Base-by-base conservation (phyloP, 352 stramenopile genomes). In the Phytophthora pinifolia region DNA sequence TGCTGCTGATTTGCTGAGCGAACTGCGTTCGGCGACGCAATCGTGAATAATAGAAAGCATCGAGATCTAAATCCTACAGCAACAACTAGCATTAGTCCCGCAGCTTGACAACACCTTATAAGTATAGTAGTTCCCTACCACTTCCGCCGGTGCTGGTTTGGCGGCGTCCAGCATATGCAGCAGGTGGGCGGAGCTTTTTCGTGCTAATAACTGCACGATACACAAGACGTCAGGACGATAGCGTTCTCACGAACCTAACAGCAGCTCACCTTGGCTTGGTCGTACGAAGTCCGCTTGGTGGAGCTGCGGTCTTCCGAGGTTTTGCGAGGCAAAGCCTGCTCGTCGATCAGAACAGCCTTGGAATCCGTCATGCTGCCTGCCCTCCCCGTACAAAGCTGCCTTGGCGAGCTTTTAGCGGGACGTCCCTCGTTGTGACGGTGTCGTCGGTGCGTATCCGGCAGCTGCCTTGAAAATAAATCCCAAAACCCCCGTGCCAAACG, bases 41-140 rank as follows among this genome's bases (percentile, higher is more conserved):
- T 18, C 75, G 70, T 17, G 68, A 74, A 18, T 72, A 64, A 54
- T 88, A 85, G 38, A 84, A 88, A 4, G 52, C 43, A 43, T 88
- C 78, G 14, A 85, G 54, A 37, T 86, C 74, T 25, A 88, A 62
- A 50, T 83, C 61, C 77, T 88, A 25, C 0, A 63, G 9, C 35
- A 44, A 33, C 17, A 45, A 7, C 32, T 13, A 45, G 9, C 39
- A 13, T 25, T 49, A 36, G 20, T 45, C n/a, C n/a, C 27, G 22
- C 22, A 27, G 22, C 22, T 27, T 27, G 22, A 27, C 22, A 27
- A 5, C 12, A 10, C 18, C n/a, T 9, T 31, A n/a, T 31, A n/a
- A n/a, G n/a, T n/a, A 6, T 38, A 13, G 18, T 14, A 18, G 27
- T 34, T 38, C 22, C 54, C 45, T 54, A 65, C 54, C 42, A 68